Percentiles rank a stretch among this genome's conserved stretches.
These are phyloP conservation scores for Amanita phalloides DNA, from an alignment of 768 basidiomycete species.

Conservation along the genomic window DNA sequence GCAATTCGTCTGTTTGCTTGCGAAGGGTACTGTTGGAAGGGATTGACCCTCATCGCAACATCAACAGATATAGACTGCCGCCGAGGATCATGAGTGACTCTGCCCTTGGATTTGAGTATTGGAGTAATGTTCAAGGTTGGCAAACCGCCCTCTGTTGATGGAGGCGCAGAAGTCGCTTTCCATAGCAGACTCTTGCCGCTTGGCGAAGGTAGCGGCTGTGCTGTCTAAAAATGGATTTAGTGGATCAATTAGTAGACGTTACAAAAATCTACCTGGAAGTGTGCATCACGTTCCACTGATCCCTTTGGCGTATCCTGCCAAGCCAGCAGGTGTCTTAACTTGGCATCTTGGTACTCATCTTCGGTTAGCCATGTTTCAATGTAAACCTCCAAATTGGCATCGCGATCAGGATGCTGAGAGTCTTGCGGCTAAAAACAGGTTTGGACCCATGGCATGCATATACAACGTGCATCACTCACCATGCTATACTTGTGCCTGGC, in stretches of 20 bases:
- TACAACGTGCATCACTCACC: slow-evolving; percentile 31
- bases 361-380: slow-evolving; percentile 77
- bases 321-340: slow-evolving; percentile 45
- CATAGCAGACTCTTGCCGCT: slow-evolving; percentile 64
- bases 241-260: not conserved
- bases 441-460: slow-evolving; percentile 1
- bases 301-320: slow-evolving; percentile 56
- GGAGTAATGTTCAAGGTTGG: slow-evolving; percentile 17
- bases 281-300: slow-evolving; percentile 30
- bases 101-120: slow-evolving; percentile 7
- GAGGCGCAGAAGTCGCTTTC: slow-evolving; percentile 38
- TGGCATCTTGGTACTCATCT: slow-evolving; percentile 57
- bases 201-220: slow-evolving; percentile 11
- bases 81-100: slow-evolving; percentile 19
- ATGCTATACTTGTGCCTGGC: slow-evolving; percentile 60
- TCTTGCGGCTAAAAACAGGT: slow-evolving; percentile 48
- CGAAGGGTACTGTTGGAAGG: slow-evolving; percentile 26
- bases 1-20: slow-evolving; percentile 23
- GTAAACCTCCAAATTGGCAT: slow-evolving; percentile 57
- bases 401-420: slow-evolving; percentile 67
- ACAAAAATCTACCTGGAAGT: slow-evolving; percentile 22
- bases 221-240: not conserved
- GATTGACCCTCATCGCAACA: slow-evolving; percentile 35
- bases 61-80: slow-evolving; percentile 38
- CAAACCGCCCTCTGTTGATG: slow-evolving; percentile 19